Conservation (phyloP, 345 rosid species). For the Orychophragmus violaceus region DNA sequence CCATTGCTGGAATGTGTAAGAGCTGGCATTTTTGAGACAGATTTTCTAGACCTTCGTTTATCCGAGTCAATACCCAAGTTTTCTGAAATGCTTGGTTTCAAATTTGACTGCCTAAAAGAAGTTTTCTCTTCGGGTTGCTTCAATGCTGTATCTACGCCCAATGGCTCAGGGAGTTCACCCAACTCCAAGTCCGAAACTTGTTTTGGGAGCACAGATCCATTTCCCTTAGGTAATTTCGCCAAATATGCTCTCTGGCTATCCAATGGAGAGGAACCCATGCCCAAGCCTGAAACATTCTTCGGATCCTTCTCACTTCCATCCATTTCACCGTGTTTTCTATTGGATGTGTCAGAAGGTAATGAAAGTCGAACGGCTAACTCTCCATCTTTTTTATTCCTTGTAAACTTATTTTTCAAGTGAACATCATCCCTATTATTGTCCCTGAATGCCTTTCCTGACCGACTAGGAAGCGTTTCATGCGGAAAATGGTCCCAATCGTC, state of each 20-base stretch:
- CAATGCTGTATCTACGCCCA: constrained; percentile 45
- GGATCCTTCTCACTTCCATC: constrained; percentile 48
- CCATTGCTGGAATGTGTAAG: constrained; percentile 39
- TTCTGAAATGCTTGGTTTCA: constrained; percentile 53
- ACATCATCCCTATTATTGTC: constrained; percentile 51
- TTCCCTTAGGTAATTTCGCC: constrained; percentile 45
- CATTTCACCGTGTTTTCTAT: constrained; percentile 44
- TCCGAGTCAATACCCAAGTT: constrained; percentile 42
- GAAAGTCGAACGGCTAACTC: constrained; percentile 46
- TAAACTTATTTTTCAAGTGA: constrained; percentile 37
- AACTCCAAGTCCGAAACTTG: constrained; percentile 83
- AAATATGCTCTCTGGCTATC: constrained; percentile 32
- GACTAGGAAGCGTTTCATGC: constrained; percentile 38
- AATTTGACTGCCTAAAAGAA: constrained; percentile 51
- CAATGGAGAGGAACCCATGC: constrained; percentile 43
- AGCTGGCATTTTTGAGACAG: constrained; percentile 49
- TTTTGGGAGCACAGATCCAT: constrained; percentile 53
- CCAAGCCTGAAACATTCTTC: constrained; percentile 39
- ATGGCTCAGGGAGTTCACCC: constrained; percentile 84
- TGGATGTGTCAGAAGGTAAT: constrained; percentile 38
- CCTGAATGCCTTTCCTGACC: constrained; percentile 42
- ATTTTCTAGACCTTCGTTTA: constrained; percentile 55
- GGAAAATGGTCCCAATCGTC: constrained; percentile 35
- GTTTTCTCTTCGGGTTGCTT: constrained; percentile 59
- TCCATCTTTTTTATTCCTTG: constrained; percentile 53